These are phyloP conservation scores for Aspergillus sp. DNA, from an alignment of 2,329 filamentous ascomycete genomes.

Conservation along the genomic window DNA sequence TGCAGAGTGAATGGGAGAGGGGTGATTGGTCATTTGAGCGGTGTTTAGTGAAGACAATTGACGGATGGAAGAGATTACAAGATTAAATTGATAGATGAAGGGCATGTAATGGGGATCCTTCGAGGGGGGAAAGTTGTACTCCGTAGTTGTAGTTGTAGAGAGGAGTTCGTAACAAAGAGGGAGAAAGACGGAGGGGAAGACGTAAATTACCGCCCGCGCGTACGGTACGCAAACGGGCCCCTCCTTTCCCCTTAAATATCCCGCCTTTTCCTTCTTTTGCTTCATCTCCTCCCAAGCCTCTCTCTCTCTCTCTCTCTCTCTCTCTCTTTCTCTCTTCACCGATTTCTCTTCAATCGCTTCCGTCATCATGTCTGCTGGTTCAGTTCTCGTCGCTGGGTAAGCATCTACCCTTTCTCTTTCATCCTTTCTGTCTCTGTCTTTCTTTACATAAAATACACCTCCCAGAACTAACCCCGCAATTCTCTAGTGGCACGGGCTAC, in stretches of 20 bases:
- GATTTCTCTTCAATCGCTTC: conserved; percentile 6
- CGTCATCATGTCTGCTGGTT: conserved; percentile 71
- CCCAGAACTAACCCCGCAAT: conserved; percentile 20
- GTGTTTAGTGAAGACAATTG: too few relatives aligned
- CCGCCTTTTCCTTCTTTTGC: neutral
- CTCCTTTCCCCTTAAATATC: conserved; percentile 8
- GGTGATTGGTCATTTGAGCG: neutral
- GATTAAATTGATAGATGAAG: too few relatives aligned
- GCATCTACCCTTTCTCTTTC: conserved; percentile 28
- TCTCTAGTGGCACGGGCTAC: conserved; percentile 86
- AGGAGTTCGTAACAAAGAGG: neutral
- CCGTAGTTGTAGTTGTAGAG: too few relatives aligned
- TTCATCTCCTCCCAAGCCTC: neutral
- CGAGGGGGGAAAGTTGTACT: too few relatives aligned
- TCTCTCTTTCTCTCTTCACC: conserved; percentile 2
- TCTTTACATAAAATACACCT: conserved; percentile 18
- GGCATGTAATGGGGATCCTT: too few relatives aligned
- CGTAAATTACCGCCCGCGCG: neutral
- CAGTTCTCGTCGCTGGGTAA: conserved; percentile 90
- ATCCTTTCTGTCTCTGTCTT: conserved; percentile 12
- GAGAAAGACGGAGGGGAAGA: neutral
- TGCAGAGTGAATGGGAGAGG: neutral
- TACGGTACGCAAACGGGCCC: neutral
- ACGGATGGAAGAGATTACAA: too few relatives aligned
- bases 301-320: conserved; percentile 4